A percentile compares a stretch with the other conserved stretches of the same genome.
Conservation (phyloP, 2,329 filamentous ascomycete species). For the Aspergillus melleus region DNA sequence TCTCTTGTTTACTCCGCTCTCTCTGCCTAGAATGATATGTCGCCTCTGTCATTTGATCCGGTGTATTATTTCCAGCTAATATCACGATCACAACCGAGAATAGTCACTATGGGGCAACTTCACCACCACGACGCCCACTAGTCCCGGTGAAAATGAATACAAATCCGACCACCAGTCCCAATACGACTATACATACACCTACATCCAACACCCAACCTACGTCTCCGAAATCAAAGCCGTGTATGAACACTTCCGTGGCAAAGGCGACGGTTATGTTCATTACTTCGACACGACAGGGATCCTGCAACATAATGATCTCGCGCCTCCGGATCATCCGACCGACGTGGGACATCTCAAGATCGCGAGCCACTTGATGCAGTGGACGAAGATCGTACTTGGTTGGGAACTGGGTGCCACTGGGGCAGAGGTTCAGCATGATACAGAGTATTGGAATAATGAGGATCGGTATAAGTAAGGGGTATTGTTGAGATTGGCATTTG, state of each 20-base stretch:
- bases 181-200: constrained; percentile 49
- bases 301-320: constrained; percentile 62
- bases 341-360: constrained; percentile 63
- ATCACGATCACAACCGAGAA: too few relatives aligned
- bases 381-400: constrained; percentile 55
- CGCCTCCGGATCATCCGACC: constrained; percentile 58
- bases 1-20: not conserved
- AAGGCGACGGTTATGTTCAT: constrained; percentile 4
- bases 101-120: not conserved
- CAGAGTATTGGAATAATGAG: constrained; percentile 55
- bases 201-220: constrained; percentile 49
- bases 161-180: not conserved
- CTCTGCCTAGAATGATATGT: too few relatives aligned
- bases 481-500: too few relatives aligned
- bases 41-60: too few relatives aligned
- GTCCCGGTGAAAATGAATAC: not conserved
- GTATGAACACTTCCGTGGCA: constrained; percentile 4
- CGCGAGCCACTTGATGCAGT: constrained; percentile 60
- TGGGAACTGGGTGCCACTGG: constrained; percentile 58
- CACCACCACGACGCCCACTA: not conserved
- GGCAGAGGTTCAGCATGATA: constrained; percentile 52
- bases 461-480: not conserved
- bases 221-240: constrained; percentile 50
- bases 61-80: too few relatives aligned
- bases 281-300: constrained; percentile 62